Evolutionary conservation across 345 rosid genomes (phyloP).

Genomic region (Trapa bicornis): DNA sequence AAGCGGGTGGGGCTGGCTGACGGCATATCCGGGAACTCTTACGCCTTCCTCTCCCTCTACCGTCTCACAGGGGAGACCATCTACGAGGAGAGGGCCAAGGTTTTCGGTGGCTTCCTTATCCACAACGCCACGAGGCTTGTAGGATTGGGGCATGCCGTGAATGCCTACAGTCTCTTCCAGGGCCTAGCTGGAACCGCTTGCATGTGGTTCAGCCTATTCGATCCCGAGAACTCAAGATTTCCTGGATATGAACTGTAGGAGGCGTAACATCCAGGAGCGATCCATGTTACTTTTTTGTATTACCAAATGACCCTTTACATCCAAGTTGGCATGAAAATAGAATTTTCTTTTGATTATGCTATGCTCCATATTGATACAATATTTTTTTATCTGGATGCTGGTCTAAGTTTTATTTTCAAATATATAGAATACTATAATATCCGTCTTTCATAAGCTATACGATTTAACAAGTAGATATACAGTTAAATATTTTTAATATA

Average conservation of each 20-base stretch:
- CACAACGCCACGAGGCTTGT: slow-evolving; percentile 26
- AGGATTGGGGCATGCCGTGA: slow-evolving; percentile 12
- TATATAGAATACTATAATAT: too few species aligned
- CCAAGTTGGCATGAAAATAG: too few species aligned
- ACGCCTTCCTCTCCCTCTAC: slow-evolving; percentile 65
- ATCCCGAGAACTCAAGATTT: slow-evolving; percentile 41
- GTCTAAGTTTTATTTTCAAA: too few species aligned
- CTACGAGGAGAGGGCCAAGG: slow-evolving; percentile 66
- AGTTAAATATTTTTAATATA: too few species aligned
- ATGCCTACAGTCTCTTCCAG: slow-evolving; percentile 50
- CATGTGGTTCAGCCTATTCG: slow-evolving; percentile 60
- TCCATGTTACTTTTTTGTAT: neutral
- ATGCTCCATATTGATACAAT: too few species aligned
- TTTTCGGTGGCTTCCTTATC: slow-evolving; percentile 59
- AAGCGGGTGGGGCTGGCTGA: slow-evolving; percentile 75
- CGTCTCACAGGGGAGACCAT: slow-evolving; percentile 61
- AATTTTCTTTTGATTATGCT: too few species aligned
- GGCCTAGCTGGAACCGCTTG: slow-evolving; percentile 68
- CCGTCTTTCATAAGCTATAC: too few species aligned
- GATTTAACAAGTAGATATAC: too few species aligned
- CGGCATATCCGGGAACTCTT: slow-evolving; percentile 75
- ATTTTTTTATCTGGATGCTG: too few species aligned
- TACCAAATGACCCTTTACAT: too few species aligned
- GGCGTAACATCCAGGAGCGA: neutral
- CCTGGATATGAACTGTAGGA: slow-evolving; percentile 66